Conservation (phyloP, 1,284 basidiomycete species). For the Irpex sp. region DNA sequence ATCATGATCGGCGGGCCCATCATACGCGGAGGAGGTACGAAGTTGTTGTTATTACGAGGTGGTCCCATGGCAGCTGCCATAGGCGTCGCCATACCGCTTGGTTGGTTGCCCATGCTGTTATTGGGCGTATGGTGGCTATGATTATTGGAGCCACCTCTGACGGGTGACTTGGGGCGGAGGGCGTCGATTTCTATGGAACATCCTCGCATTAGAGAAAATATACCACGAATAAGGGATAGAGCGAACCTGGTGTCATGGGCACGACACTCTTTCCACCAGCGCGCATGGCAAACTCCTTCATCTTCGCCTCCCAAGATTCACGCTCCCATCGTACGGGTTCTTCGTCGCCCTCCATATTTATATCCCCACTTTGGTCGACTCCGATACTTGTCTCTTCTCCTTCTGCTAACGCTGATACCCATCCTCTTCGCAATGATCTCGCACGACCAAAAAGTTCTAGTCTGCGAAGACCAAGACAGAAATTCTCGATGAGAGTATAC, state of each 20-base stretch:
- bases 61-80: slow-evolving; percentile 19
- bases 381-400: slow-evolving; percentile 53
- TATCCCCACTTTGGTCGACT: slow-evolving; percentile 36
- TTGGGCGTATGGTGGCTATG: neutral
- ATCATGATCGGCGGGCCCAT: slow-evolving; percentile 43
- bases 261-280: slow-evolving; percentile 56
- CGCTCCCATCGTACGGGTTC: slow-evolving; percentile 44
- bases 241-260: slow-evolving; percentile 52
- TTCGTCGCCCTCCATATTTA: slow-evolving; percentile 38
- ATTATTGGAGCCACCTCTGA: slow-evolving; percentile 33
- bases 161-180: slow-evolving; percentile 85
- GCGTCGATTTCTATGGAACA: slow-evolving; percentile 67
- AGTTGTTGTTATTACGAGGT: slow-evolving; percentile 11
- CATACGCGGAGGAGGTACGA: slow-evolving; percentile 36
- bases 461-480: slow-evolving; percentile 91
- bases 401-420: slow-evolving; percentile 84
- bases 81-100: slow-evolving; percentile 21
- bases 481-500: slow-evolving; percentile 95
- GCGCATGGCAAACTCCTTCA: slow-evolving; percentile 48
- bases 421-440: slow-evolving; percentile 78
- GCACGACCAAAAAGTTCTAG: slow-evolving; percentile 87
- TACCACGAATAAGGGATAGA: slow-evolving; percentile 4
- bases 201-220: slow-evolving; percentile 10
- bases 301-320: slow-evolving; percentile 55
- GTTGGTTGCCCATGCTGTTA: slow-evolving; percentile 10